Conservation (phyloP, 2,329 filamentous ascomycete genomes). For the Hymenotorrendiella dingleyae region DNA sequence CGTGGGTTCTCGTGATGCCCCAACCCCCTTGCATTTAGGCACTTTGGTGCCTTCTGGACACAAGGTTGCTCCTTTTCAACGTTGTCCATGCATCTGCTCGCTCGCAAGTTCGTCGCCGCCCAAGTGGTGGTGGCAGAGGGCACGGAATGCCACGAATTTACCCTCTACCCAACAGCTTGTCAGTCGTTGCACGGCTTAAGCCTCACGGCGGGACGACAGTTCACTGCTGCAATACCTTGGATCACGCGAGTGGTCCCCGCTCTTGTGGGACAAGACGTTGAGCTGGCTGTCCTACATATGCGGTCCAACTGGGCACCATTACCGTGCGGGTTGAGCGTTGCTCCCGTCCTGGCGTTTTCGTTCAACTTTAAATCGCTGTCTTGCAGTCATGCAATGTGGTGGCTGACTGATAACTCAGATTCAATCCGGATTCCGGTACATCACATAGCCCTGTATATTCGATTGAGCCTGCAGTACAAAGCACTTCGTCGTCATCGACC, state of each 20-base stretch:
- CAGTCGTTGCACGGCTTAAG: conserved; percentile 27
- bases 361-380: conserved; percentile 28
- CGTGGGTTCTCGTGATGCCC: conserved; percentile 17
- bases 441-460: conserved; percentile 31
- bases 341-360: conserved; percentile 8
- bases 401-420: conserved; percentile 31
- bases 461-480: conserved; percentile 27
- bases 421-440: conserved; percentile 27
- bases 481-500: conserved; percentile 23
- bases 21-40: conserved; percentile 25
- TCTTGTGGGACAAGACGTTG: conserved; percentile 21
- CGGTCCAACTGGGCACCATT: conserved; percentile 25
- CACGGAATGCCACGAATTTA: conserved; percentile 25
- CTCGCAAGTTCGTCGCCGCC: conserved; percentile 12
- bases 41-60: conserved; percentile 17
- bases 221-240: conserved; percentile 17
- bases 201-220: conserved; percentile 22
- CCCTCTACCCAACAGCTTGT: conserved; percentile 16
- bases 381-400: conserved; percentile 22
- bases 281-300: conserved; percentile 27
- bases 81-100: conserved; percentile 14
- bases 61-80: conserved; percentile 11
- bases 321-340: conserved; percentile 12
- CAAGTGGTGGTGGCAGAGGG: conserved; percentile 15
- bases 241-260: conserved; percentile 29